Evolutionary conservation across 495 filamentous ascomycete genomes (phyloP), one percentile per base, ranked within the genome.

Genomic region (Xylaria sp.): DNA sequence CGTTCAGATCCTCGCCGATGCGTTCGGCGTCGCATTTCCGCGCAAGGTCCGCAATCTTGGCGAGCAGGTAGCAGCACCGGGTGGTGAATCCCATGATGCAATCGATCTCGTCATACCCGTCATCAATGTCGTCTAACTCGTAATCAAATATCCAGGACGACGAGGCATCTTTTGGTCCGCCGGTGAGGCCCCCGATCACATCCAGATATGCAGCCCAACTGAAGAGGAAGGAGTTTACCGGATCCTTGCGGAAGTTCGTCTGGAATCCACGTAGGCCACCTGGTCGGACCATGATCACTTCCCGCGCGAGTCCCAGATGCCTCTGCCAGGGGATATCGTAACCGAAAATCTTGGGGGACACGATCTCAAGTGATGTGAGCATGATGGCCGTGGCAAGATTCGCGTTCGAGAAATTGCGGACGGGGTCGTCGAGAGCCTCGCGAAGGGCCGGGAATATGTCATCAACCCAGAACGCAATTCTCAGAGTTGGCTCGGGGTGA

Each of bases 191-290:
- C 33, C 93, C 93, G 52, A 97, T 83, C 7, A 95, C 89, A 75
- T 97, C 93, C 31, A 97, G 85, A 79, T 97, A 97, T 11, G 91
- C 90, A 72, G 95, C 91, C 93, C 93, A 97, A 44, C 93, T 90
- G 50, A 87, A 88, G n/a, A 97, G 87, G 77, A 97, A 96, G 55
- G 90, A 92, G 21, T 90, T 91, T 26, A 92, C 88, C 33, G 86
- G 88, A 76, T 95, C 92, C 37, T 84, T 78, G 73, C 86, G 73
- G 78, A 83, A 73, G 73, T 85, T 74, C 61, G 83, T 74, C 77
- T 88, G 79, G 78, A 90, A 77, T 71, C 85, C 79, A 48, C 85
- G 82, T 4, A 88, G 85, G 61, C 88, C 89, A 31, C 88, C 89
- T 21, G 78, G 78, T 33, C 92, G 89, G 14, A 88, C 86, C 55